Evolutionary conservation across 176 grass and related monocot genomes (phyloP).

Genomic region (Hyparrhenia diplandra): DNA sequence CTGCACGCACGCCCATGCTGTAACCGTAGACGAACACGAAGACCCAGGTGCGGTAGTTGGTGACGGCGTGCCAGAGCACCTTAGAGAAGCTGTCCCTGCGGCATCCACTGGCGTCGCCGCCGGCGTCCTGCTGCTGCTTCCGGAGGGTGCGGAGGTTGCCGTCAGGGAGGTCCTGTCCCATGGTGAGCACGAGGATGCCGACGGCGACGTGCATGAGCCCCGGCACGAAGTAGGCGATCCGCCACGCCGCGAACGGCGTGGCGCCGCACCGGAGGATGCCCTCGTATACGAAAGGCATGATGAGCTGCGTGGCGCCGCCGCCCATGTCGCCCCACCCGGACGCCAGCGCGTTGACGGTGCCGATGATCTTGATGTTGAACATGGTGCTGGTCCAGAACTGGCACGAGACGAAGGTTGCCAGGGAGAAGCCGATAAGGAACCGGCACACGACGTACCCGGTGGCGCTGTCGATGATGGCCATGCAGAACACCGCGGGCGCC

Average conservation of each 20-base stretch:
- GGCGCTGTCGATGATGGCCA: constrained; percentile 49
- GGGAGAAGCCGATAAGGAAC: constrained; percentile 59
- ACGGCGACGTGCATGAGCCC: constrained; percentile 57
- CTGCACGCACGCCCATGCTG: constrained; percentile 86
- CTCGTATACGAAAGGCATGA: constrained; percentile 69
- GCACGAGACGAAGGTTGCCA: constrained; percentile 59
- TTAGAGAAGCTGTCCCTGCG: constrained; percentile 69
- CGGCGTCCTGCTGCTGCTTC: background rate
- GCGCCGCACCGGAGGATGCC: constrained; percentile 51
- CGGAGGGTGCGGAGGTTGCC: constrained; percentile 42
- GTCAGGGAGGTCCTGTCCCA: constrained; percentile 77
- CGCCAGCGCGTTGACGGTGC: constrained; percentile 47
- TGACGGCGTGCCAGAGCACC: constrained; percentile 53
- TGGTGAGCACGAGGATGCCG: constrained; percentile 53
- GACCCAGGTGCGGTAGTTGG: constrained; percentile 89
- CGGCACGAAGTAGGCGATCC: constrained; percentile 74
- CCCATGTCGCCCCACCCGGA: constrained; percentile 66
- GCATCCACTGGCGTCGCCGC: too few species aligned
- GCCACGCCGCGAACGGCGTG: constrained; percentile 56
- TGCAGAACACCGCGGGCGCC: constrained; percentile 73
- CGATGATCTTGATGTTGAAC: constrained; percentile 66
- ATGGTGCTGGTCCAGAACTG: constrained; percentile 75
- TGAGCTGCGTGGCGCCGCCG: constrained; percentile 56
- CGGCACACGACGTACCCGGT: background rate
- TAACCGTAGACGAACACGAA: constrained; percentile 91